phyloP scores from a whole-genome alignment of 2,329 filamentous ascomycete species.

The Cladosporium cucumerinum region DNA sequence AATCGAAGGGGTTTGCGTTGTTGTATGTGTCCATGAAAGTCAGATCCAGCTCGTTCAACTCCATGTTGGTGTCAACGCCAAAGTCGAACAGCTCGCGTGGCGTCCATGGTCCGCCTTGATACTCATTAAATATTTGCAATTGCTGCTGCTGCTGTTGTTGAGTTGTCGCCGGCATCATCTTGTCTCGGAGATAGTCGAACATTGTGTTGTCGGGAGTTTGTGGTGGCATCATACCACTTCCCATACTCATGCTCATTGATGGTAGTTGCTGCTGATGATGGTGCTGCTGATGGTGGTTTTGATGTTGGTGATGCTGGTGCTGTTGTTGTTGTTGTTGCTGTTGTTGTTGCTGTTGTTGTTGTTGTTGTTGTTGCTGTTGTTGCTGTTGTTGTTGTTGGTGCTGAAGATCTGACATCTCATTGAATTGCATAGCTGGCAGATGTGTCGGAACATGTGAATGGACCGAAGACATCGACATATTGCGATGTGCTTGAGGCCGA shows the following conservation, averaged over 20 bases:
- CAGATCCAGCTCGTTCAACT: conserved; percentile 45
- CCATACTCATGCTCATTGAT: conserved; percentile 28
- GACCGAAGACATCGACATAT: conserved; percentile 5
- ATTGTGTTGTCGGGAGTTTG: conserved; percentile 27
- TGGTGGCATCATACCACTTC: conserved; percentile 31
- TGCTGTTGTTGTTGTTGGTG: conserved; percentile 18
- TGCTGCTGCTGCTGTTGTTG: conserved; percentile 22
- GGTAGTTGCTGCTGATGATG: conserved; percentile 22
- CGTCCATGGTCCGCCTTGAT: conserved; percentile 38
- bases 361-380: conserved; percentile 16
- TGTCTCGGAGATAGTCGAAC: conserved; percentile 36
- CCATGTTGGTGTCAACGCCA: conserved; percentile 44
- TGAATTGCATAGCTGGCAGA: conserved; percentile 24
- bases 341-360: conserved; percentile 15
- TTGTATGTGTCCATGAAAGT: conserved; percentile 46
- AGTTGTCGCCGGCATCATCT: conserved; percentile 28
- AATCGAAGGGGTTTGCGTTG: conserved; percentile 42
- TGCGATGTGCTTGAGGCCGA: background rate
- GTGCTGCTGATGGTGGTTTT: conserved; percentile 20
- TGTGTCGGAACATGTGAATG: conserved; percentile 12
- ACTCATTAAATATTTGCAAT: conserved; percentile 32
- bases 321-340: conserved; percentile 15
- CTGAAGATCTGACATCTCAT: conserved; percentile 22
- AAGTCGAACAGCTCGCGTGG: conserved; percentile 46
- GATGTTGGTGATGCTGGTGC: conserved; percentile 14